Conservation (phyloP, 495 filamentous ascomycete genomes). For the Trichoderma parareesei region DNA sequence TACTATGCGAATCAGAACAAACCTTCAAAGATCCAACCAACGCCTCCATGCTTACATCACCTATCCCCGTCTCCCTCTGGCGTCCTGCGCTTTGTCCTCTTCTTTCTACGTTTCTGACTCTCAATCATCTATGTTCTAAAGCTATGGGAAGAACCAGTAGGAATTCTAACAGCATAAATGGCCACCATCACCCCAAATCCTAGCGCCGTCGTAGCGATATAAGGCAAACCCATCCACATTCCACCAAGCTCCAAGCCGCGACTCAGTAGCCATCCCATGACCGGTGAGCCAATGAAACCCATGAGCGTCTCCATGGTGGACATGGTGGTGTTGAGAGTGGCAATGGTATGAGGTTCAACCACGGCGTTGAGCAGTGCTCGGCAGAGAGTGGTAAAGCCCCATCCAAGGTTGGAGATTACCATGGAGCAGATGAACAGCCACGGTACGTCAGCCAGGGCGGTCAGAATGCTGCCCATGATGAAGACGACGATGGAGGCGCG, state of each 20-base stretch:
- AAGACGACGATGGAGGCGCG: constrained; percentile 17
- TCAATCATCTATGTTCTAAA: neutral
- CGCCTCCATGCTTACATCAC: too few species aligned
- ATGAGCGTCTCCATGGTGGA: constrained; percentile 4
- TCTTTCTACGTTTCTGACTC: neutral
- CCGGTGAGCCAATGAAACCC: constrained; percentile 2
- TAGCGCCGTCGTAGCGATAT: neutral
- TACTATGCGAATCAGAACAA: too few species aligned
- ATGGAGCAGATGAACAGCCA: constrained; percentile 8
- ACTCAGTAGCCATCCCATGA: neutral
- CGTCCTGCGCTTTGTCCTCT: neutral
- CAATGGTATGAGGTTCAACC: constrained; percentile 8
- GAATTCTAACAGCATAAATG: neutral
- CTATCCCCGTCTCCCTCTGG: neutral
- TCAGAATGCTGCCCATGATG: neutral
- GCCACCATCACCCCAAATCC: neutral
- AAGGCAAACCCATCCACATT: constrained; percentile 5
- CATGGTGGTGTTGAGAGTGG: constrained; percentile 7
- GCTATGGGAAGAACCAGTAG: neutral
- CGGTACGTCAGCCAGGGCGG: neutral
- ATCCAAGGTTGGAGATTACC: neutral
- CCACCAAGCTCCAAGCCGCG: constrained; percentile 6
- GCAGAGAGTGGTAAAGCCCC: neutral
- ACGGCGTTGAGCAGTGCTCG: constrained; percentile 6
- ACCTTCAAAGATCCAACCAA: too few species aligned